Base-by-base conservation (phyloP, 1,139 yeast species). In the Scheffersomyces parashehatae region DNA sequence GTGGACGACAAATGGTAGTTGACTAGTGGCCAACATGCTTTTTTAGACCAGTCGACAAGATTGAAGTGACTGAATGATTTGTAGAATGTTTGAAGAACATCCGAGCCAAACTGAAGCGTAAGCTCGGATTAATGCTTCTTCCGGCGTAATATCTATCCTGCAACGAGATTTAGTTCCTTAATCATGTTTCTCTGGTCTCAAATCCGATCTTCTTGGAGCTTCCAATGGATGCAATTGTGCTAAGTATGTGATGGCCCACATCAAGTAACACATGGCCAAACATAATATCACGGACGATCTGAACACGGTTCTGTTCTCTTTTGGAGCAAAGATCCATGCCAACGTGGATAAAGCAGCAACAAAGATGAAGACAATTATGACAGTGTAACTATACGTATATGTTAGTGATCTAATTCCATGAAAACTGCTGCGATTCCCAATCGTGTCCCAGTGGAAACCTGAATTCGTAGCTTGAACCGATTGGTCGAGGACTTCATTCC, bases 221-320 rank as follows among this genome's bases (percentile, higher is more conserved):
- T 85, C 89, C 57, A 86, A 71, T n/a, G 95, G 95, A 63, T 86
- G 93, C 46, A 86, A 69, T 58, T 86, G 95, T 29, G 84, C 81
- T 52, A 88, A 68, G 58, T 87, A 88, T 6, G 97, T 88, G 54
- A 88, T 83, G 28, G 96, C 97, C 97, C 97, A 89, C 96, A 90
- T 88, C 59, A 90, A 75, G 64, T 79, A 90, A 74, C 90, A 86
- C 96, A 90, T 87, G 16, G 95, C 83, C 59, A 91, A 66, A 3
- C 91, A 81, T 52, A 91, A 75, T 43, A 85, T 83, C 39, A 90
- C 82, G 10, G 97, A 88, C 43, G 96, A 87, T 70, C 97, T 81
- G 95, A 96, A 90, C 37, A 91, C 97, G 29, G 83, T 76, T 47
- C 73, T 72, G 56, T 79, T 82, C 48, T 77, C 76, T 58, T 77